These are phyloP conservation scores for Tolypocladium tundrense DNA, from an alignment of 2,329 filamentous ascomycete genomes.

Conservation along the genomic window DNA sequence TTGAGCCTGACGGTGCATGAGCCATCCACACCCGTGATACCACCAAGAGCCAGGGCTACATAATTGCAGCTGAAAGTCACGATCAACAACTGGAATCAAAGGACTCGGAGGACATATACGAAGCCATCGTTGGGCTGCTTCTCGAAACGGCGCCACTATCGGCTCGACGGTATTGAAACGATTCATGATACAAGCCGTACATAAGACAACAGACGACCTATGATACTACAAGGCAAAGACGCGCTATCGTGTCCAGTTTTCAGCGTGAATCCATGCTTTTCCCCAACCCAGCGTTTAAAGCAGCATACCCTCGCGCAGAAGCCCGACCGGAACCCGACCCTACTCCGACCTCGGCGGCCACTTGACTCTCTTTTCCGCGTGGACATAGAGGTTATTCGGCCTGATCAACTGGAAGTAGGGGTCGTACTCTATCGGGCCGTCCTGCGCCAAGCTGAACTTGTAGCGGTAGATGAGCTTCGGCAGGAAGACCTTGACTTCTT, in stretches of 20 bases:
- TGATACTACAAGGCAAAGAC: background rate
- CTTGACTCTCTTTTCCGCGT: conserved; percentile 35
- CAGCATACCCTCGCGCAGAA: background rate
- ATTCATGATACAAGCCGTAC: background rate
- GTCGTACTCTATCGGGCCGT: conserved; percentile 45
- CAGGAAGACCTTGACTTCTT: conserved; percentile 50
- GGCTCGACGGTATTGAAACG: too few species aligned
- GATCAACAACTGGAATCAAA: too few species aligned
- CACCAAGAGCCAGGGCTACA: too few species aligned
- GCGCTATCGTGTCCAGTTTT: background rate
- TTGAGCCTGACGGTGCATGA: too few species aligned
- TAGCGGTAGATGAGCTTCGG: conserved; percentile 50
- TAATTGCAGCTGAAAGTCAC: too few species aligned
- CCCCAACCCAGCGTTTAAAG: background rate
- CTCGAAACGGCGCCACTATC: too few species aligned
- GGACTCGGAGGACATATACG: too few species aligned
- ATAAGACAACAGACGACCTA: background rate
- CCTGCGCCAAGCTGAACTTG: conserved; percentile 39
- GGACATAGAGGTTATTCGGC: conserved; percentile 14
- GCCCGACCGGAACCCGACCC: background rate
- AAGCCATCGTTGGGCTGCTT: too few species aligned
- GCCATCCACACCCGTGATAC: too few species aligned
- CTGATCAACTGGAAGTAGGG: conserved; percentile 49
- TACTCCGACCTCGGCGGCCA: conserved; percentile 27
- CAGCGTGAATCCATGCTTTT: background rate